These are phyloP conservation scores for Mucor plumbeus DNA, from an alignment of 371 early-diverging fungal species.

Conservation along the genomic window DNA sequence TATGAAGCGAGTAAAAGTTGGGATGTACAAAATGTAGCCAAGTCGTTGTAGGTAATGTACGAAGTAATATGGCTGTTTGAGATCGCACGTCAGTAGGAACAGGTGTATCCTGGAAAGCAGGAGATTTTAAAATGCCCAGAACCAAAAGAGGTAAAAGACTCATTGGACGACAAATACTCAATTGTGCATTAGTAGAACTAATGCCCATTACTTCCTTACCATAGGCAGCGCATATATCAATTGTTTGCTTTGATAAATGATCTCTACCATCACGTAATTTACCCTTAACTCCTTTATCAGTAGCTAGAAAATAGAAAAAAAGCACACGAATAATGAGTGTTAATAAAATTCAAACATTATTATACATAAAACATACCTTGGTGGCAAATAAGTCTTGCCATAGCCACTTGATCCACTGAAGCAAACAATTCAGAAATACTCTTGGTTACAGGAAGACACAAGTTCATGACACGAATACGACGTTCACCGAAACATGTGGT, in stretches of 20 bases:
- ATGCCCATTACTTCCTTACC: slow-evolving; percentile 80
- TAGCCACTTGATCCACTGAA: slow-evolving; percentile 84
- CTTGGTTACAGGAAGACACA: slow-evolving; percentile 87
- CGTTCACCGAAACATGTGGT: slow-evolving; percentile 87
- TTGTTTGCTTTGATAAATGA: slow-evolving; percentile 84
- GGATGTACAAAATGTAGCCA: slow-evolving; percentile 75
- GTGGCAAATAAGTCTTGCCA: slow-evolving; percentile 73
- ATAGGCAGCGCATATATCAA: slow-evolving; percentile 87
- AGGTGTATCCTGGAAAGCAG: slow-evolving; percentile 70
- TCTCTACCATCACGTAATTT: slow-evolving; percentile 96
- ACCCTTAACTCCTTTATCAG: slow-evolving; percentile 84
- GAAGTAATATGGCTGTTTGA: slow-evolving; percentile 73
- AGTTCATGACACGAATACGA: slow-evolving; percentile 95
- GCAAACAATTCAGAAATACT: slow-evolving; percentile 82
- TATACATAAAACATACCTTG: slow-evolving; percentile 62
- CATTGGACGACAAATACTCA: slow-evolving; percentile 85
- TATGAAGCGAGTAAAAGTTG: slow-evolving; percentile 86
- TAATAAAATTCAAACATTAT: neutral
- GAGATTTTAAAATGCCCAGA: slow-evolving; percentile 82
- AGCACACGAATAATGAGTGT: slow-evolving; percentile 27
- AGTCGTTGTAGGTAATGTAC: slow-evolving; percentile 82
- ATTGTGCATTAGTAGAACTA: slow-evolving; percentile 74
- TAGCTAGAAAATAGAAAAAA: slow-evolving; percentile 32
- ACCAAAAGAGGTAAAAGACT: slow-evolving; percentile 86
- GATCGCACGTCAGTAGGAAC: slow-evolving; percentile 74